Evolutionary conservation across 495 filamentous ascomycete species (phyloP), one percentile per base, ranked within the genome.

Genomic region (Aspergillus panamensis): DNA sequence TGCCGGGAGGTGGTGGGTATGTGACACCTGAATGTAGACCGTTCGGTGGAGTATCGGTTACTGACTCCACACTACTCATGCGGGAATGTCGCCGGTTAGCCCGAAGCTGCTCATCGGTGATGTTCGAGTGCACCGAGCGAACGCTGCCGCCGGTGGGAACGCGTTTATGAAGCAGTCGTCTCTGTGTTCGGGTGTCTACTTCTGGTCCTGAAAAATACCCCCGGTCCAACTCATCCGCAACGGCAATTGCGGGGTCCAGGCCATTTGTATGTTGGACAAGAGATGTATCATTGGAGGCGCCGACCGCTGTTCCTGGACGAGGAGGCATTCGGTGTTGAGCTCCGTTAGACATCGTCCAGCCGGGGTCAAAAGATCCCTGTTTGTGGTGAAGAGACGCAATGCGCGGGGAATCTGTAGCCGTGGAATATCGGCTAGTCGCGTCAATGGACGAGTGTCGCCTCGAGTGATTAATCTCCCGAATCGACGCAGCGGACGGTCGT

Each of bases 171-270:
- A 96, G 74, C 50, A 92, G 80, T 66, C 91, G 94, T 49, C 89
- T 82, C 43, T 75, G 79, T 59, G 73, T 77, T 48, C 86, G 84
- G n/a, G 80, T 75, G 56, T 96, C 91, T 8, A 84, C 75, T 65
- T 98, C 94, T 9, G 88, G 87, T 6, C 91, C 90, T 1, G 94
- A 97, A 67, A 96, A 96, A 70, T 97, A 97, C 17, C 92, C 94
- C 20, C 91, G 85, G 63, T 98, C 94, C 19, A 93, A 72, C 32
- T 94, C 92, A 58, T 76, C 69, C 35, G 69, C 61, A 8, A 69
- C 68, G 13, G 65, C 64, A 7, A 64, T 57, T 8, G 52, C 49
- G 0, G 67, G 67, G 25, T 72, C 73, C 7, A 65, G 68, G 30
- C 64, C 69, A 17, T 63, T 63, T 5, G 60, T 37, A 17, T 64